Conservation (phyloP, 1,139 yeast genomes). For the Saccharomyces hybrid region DNA sequence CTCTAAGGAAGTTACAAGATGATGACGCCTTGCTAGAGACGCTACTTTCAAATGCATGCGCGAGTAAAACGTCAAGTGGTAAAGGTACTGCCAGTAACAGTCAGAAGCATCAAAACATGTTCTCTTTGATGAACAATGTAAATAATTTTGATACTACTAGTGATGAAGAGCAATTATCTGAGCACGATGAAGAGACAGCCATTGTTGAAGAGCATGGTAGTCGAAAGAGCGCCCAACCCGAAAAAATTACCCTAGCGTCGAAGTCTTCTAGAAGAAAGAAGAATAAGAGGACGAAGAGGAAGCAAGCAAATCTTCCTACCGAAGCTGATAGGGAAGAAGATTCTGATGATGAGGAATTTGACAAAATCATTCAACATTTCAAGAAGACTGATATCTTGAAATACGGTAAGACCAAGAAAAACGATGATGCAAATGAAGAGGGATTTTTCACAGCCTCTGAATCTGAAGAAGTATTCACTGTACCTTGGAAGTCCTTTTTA, state of each 20-base stretch:
- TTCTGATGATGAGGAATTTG: conserved; percentile 28
- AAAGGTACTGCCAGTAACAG: background rate
- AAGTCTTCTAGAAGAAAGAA: conserved; percentile 16
- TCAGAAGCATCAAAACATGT: conserved; percentile 39
- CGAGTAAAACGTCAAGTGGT: background rate
- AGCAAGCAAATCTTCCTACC: conserved; percentile 10
- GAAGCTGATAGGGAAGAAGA: conserved; percentile 10
- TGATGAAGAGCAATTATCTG: conserved; percentile 20
- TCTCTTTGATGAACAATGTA: conserved; percentile 44
- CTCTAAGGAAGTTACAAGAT: conserved; percentile 46
- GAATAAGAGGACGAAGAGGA: conserved; percentile 21
- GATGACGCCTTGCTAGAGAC: conserved; percentile 34
- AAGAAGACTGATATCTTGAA: conserved; percentile 20
- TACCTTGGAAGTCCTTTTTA: background rate
- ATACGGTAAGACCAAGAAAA: conserved; percentile 7
- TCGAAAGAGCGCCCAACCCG: conserved; percentile 6
- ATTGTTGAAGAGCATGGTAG: conserved; percentile 7
- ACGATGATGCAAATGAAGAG: conserved; percentile 18
- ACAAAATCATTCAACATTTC: conserved; percentile 25
- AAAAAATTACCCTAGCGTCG: conserved; percentile 4
- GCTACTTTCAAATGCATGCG: conserved; percentile 13
- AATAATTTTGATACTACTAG: conserved; percentile 33
- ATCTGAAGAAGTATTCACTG: conserved; percentile 17
- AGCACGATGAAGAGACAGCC: conserved; percentile 3
- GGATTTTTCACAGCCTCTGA: conserved; percentile 36